phyloP scores from a whole-genome alignment of 495 filamentous ascomycete genomes.

The Evernia prunastri region DNA sequence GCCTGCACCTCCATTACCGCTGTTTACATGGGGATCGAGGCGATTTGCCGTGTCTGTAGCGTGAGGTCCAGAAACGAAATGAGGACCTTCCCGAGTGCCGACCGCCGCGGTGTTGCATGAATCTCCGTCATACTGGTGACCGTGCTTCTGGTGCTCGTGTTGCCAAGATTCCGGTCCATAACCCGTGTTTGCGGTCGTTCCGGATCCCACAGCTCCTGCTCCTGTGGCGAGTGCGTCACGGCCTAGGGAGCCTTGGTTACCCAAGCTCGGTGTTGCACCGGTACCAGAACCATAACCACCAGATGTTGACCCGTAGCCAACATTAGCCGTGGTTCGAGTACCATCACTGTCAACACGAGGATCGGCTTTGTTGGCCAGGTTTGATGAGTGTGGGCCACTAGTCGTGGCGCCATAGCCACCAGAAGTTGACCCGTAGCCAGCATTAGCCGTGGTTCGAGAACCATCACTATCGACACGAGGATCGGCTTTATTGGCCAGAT shows the following conservation, averaged over 20 bases:
- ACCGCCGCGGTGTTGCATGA: conserved; percentile 35
- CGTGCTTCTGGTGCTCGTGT: conserved; percentile 34
- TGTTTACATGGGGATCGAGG: conserved; percentile 44
- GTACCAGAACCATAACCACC: conserved; percentile 4
- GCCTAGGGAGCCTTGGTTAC: conserved; percentile 8
- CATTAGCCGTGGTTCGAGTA: conserved; percentile 2
- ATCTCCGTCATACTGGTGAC: conserved; percentile 26
- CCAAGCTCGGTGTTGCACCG: neutral
- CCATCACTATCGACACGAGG: conserved; percentile 44
- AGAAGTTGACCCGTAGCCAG: conserved; percentile 1
- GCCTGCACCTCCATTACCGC: neutral
- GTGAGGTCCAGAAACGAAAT: conserved; percentile 39
- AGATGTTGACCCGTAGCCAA: neutral
- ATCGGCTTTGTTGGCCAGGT: conserved; percentile 43
- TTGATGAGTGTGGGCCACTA: conserved; percentile 36
- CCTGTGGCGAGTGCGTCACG: conserved; percentile 9
- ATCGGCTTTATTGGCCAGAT: conserved; percentile 43
- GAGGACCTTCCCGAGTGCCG: conserved; percentile 23
- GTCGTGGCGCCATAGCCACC: neutral
- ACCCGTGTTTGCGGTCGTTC: conserved; percentile 1
- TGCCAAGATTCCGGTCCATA: conserved; percentile 35
- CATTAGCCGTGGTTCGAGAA: conserved; percentile 4
- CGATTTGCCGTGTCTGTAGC: conserved; percentile 41
- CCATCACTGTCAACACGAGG: conserved; percentile 44
- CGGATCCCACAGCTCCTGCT: conserved; percentile 11